Conservation (phyloP, 23 red algal species). For the Gracilariopsis chorda region DNA sequence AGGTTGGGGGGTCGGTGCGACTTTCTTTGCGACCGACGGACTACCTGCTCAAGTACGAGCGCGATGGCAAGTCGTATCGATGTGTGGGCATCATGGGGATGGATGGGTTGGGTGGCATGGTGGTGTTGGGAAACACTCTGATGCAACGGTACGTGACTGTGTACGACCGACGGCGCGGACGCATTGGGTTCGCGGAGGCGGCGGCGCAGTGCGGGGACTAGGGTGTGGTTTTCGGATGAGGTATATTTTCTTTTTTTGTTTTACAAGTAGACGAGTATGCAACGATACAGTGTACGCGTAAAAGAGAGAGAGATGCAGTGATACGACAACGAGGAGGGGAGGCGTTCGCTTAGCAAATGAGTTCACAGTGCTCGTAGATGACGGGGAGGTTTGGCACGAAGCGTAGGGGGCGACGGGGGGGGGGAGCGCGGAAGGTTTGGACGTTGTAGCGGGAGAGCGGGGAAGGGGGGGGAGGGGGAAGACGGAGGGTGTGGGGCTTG, state of each 20-base stretch:
- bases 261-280: background rate
- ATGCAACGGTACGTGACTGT: slow-evolving; percentile 87
- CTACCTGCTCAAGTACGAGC: slow-evolving; percentile 82
- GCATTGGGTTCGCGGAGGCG: slow-evolving; percentile 84
- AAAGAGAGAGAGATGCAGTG: background rate
- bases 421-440: background rate
- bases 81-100: slow-evolving; percentile 88
- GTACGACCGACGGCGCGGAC: slow-evolving; percentile 83
- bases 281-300: no score
- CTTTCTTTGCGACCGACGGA: slow-evolving; percentile 68
- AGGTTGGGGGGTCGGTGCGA: slow-evolving; percentile 48
- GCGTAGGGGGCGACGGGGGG: background rate
- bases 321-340: background rate
- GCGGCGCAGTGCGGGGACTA: slow-evolving; percentile 39
- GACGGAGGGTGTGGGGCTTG: background rate
- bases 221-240: background rate
- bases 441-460: slow-evolving; percentile 2
- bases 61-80: slow-evolving; percentile 64
- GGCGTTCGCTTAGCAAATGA: background rate
- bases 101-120: slow-evolving; percentile 66
- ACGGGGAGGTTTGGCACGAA: slow-evolving; percentile 37
- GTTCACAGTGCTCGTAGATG: slow-evolving; percentile 47
- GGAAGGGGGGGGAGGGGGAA: background rate
- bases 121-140: slow-evolving; percentile 92
- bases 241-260: background rate